Percentiles rank a stretch among this genome's conserved stretches.
Evolutionary conservation across 2,329 filamentous ascomycete genomes (phyloP).

Genomic region (Macrophomina tecta): DNA sequence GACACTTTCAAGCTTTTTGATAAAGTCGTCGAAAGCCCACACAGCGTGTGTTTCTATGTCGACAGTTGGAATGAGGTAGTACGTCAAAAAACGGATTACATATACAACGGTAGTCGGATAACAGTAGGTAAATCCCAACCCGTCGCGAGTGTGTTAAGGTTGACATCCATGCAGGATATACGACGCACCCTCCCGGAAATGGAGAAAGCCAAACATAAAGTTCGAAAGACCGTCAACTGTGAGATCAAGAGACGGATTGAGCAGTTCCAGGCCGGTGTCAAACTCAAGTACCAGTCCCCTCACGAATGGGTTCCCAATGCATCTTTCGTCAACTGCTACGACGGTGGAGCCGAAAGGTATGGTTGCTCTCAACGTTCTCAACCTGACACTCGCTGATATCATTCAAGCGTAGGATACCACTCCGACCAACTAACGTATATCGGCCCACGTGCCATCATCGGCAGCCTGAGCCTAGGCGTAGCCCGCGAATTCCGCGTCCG

Average conservation of each 20-base stretch:
- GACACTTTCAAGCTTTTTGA: slow-evolving; percentile 87
- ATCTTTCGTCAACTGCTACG: slow-evolving; percentile 93
- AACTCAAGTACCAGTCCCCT: slow-evolving; percentile 78
- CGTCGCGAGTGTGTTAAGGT: neutral
- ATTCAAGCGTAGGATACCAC: slow-evolving; percentile 78
- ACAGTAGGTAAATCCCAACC: slow-evolving; percentile 46
- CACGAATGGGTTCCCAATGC: slow-evolving; percentile 82
- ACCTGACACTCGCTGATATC: neutral
- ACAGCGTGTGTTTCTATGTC: slow-evolving; percentile 84
- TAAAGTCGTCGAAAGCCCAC: slow-evolving; percentile 81
- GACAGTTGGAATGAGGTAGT: slow-evolving; percentile 72
- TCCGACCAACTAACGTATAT: slow-evolving; percentile 92
- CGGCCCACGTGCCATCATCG: slow-evolving; percentile 86
- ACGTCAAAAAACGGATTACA: slow-evolving; percentile 77
- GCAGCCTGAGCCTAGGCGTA: slow-evolving; percentile 87
- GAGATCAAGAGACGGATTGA: slow-evolving; percentile 76
- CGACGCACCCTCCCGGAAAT: slow-evolving; percentile 78
- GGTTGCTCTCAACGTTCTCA: neutral
- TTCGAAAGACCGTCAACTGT: slow-evolving; percentile 76
- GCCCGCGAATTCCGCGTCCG: slow-evolving; percentile 92
- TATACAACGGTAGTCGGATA: slow-evolving; percentile 80
- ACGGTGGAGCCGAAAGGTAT: slow-evolving; percentile 63
- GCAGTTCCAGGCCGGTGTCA: slow-evolving; percentile 68
- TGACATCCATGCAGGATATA: slow-evolving; percentile 59
- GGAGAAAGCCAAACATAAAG: slow-evolving; percentile 69